These are phyloP conservation scores for Phytophthora pinifolia DNA, from an alignment of 352 stramenopile genomes.

Conservation along the genomic window DNA sequence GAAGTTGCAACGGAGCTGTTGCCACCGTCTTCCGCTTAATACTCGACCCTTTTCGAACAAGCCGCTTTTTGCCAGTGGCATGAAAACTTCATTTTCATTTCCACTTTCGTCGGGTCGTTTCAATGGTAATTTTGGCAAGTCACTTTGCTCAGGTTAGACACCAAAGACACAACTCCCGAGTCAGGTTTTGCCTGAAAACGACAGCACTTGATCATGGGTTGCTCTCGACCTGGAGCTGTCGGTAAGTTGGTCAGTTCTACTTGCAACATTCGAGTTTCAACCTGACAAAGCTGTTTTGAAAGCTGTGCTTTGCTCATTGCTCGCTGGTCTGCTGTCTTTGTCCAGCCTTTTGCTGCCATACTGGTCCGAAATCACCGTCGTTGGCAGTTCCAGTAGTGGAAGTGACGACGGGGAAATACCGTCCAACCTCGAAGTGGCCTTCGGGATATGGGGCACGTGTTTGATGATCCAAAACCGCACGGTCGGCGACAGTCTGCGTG, in stretches of 20 bases:
- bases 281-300: neutral
- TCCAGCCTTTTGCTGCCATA: constrained; percentile 53
- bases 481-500: constrained; percentile 14
- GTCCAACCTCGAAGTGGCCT: constrained; percentile 40
- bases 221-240: constrained; percentile 42
- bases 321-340: constrained; percentile 35
- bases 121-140: constrained; percentile 18
- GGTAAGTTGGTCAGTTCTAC: constrained; percentile 23
- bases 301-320: constrained; percentile 41
- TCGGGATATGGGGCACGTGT: constrained; percentile 59
- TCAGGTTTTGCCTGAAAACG: neutral
- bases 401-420: constrained; percentile 10
- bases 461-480: constrained; percentile 42
- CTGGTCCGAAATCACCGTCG: constrained; percentile 45
- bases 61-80: constrained; percentile 6
- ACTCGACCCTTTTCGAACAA: constrained; percentile 18
- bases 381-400: constrained; percentile 4
- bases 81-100: constrained; percentile 5
- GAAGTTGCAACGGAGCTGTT: constrained; percentile 13
- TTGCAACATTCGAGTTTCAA: neutral
- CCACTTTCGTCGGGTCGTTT: constrained; percentile 23
- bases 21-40: constrained; percentile 22
- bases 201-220: constrained; percentile 38
- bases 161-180: neutral
- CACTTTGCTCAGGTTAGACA: neutral